Base-by-base conservation (phyloP, 164 flowering plant genomes). In the Tetrastigma voinierianum region DNA sequence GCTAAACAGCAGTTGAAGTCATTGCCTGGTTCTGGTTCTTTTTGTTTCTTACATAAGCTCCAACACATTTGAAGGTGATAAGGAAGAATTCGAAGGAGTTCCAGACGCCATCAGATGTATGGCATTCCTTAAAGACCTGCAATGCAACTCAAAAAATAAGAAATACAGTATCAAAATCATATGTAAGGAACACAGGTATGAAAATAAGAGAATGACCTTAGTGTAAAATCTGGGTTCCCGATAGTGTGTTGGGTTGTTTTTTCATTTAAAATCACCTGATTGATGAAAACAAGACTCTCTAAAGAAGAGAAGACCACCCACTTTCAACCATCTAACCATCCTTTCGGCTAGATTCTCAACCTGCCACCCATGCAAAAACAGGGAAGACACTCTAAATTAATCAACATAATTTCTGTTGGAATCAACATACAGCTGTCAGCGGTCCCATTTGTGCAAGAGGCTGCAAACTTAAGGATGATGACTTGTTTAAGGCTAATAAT, bases 251-350 rank as follows among this genome's bases (percentile, higher is more conserved):
- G 97, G 98, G 74, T 93, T 91, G 75, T 59, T 70, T 76, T 76
- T 86, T 55, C 98, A 77, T 76, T 89, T 92, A 56, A 64, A 75
- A 70, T 92, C 98, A 19, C 96, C 99, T 67, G 97, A 90, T 72
- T 88, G 97, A 78, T 95, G 94, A 69, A 90, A 90, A 73, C 98
- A 92, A 54, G 98, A 92, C 72, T 95, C 99, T 70, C 97, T 83
- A 78, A 93, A 96, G 80, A 89, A 93, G 57, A 96, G 84, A 76
- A 58, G 81, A 9, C 99, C 99, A 8, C 95, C 99, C 75, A 84
- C 90, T 79, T 90, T 93, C 56, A 93, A 70, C 98, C 99, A 96
- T 70, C 83, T 84, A 40, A 85, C 67, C 93, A 96, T 87, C 78
- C 84, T 89, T 78, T 73, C 76, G 0, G 75, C 96, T 65, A 96